These are phyloP conservation scores for Oenanthe javanica DNA, from an alignment of 140 eudicot genomes.

Conservation along the genomic window DNA sequence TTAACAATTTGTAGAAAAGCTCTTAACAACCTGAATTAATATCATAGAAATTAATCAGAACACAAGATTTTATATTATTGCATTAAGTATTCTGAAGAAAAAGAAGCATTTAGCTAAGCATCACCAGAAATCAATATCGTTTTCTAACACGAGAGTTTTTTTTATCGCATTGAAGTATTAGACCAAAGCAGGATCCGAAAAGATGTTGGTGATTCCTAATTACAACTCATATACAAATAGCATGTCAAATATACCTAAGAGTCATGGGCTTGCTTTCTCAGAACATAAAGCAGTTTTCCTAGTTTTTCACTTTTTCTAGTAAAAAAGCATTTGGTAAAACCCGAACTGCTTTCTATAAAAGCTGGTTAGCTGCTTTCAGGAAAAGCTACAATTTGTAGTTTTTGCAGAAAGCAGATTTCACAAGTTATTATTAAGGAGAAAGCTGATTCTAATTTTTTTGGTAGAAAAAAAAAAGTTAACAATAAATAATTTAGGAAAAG, in stretches of 20 bases:
- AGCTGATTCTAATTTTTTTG: neutral
- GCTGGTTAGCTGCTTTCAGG: neutral
- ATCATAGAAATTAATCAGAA: conserved; percentile 2
- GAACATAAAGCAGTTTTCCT: too few relatives aligned
- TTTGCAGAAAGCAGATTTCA: neutral
- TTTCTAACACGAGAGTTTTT: neutral
- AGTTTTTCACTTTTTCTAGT: too few relatives aligned
- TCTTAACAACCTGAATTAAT: conserved; percentile 71
- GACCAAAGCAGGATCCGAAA: neutral
- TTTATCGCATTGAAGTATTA: neutral
- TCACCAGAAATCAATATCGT: neutral
- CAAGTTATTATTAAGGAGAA: neutral
- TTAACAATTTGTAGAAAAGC: conserved; percentile 74
- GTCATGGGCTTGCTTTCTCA: neutral
- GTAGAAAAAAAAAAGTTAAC: too few relatives aligned
- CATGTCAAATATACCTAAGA: neutral
- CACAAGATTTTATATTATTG: neutral
- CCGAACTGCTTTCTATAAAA: too few relatives aligned
- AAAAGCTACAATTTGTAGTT: neutral
- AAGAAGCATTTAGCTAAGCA: neutral
- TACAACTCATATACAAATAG: neutral
- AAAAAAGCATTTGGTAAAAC: too few relatives aligned
- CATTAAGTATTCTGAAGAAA: neutral
- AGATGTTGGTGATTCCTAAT: neutral
- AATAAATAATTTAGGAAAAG: neutral